phyloP scores from a whole-genome alignment of 768 basidiomycete genomes.

The Lentinula edodes region DNA sequence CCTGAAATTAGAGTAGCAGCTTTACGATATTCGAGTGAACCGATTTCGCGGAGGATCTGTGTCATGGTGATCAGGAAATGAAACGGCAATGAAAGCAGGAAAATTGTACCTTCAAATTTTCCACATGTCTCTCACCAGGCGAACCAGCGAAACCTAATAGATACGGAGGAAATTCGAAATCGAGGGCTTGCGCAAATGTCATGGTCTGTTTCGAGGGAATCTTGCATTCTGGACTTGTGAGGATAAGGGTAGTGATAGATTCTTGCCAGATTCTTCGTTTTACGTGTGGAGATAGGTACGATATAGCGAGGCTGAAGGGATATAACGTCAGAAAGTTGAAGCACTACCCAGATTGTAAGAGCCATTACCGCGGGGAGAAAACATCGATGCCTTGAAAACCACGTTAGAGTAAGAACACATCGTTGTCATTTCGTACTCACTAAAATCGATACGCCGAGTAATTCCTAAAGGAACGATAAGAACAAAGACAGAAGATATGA shows the following conservation, averaged over 20 bases:
- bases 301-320: conserved; percentile 47
- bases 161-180: conserved; percentile 63
- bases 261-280: conserved; percentile 79
- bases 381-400: conserved; percentile 59
- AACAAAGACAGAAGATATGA: background rate
- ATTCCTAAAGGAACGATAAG: conserved; percentile 35
- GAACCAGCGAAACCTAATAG: conserved; percentile 57
- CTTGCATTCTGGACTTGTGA: conserved; percentile 51
- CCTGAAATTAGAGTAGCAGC: conserved; percentile 44
- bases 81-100: background rate
- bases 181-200: conserved; percentile 50
- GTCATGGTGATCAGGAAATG: background rate
- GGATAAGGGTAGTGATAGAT: conserved; percentile 57
- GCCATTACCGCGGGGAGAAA: conserved; percentile 63
- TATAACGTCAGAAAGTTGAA: background rate
- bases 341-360: background rate
- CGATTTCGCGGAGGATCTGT: conserved; percentile 73
- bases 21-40: conserved; percentile 46
- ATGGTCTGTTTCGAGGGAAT: conserved; percentile 58
- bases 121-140: conserved; percentile 67
- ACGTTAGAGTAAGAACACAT: background rate
- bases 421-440: conserved; percentile 30
- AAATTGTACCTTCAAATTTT: conserved; percentile 63
- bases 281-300: conserved; percentile 51
- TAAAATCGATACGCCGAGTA: conserved; percentile 67